Conservation (phyloP, 2,329 filamentous ascomycete genomes). For the Exophiala calicioides region DNA sequence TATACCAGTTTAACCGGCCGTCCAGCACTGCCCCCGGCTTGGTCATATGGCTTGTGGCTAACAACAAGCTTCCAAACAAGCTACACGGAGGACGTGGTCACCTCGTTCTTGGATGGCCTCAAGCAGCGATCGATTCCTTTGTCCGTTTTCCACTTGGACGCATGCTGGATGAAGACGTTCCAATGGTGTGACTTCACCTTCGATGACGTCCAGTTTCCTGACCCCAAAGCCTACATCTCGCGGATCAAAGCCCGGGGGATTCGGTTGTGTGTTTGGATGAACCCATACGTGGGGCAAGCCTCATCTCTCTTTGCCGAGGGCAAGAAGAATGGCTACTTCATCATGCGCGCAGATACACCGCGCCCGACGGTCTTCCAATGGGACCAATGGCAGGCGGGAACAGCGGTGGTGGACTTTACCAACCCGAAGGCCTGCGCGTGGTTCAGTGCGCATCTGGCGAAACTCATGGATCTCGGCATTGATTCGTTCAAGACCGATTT, state of each 20-base stretch:
- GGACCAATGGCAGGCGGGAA: conserved; percentile 76
- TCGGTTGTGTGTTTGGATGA: conserved; percentile 75
- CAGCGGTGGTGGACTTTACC: conserved; percentile 73
- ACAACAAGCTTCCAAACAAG: conserved; percentile 69
- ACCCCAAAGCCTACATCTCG: conserved; percentile 64
- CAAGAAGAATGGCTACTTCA: conserved; percentile 65
- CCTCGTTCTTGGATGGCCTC: conserved; percentile 67
- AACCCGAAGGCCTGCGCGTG: conserved; percentile 68
- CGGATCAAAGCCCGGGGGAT: conserved; percentile 65
- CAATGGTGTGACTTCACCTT: conserved; percentile 76
- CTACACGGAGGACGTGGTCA: conserved; percentile 64
- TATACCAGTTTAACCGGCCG: conserved; percentile 66
- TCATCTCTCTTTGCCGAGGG: conserved; percentile 65
- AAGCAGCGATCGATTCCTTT: conserved; percentile 64
- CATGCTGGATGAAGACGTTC: conserved; percentile 76
- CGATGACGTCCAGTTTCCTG: conserved; percentile 67
- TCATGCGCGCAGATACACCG: conserved; percentile 68
- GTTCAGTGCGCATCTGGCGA: conserved; percentile 63
- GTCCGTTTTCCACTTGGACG: conserved; percentile 74
- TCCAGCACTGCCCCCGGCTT: conserved; percentile 62
- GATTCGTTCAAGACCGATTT: conserved; percentile 77
- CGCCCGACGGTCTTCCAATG: conserved; percentile 63
- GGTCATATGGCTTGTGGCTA: conserved; percentile 73
- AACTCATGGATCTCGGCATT: conserved; percentile 67
- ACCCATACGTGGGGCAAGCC: conserved; percentile 71